These are phyloP conservation scores for Viridothelium virens DNA, from an alignment of 495 filamentous ascomycete species.

Conservation along the genomic window DNA sequence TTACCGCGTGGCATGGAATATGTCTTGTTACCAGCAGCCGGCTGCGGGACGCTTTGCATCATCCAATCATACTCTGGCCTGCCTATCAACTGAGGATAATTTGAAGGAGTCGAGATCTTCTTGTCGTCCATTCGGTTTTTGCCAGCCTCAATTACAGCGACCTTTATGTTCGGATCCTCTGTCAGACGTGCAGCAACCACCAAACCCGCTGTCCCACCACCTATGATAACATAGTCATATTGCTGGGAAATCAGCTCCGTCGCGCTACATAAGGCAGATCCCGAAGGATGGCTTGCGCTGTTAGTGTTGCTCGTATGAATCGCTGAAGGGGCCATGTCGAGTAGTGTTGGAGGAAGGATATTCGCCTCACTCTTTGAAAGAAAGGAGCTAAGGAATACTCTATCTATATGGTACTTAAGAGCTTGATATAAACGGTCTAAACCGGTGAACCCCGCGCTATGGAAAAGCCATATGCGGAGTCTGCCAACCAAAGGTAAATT, in stretches of 20 bases:
- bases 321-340: not conserved
- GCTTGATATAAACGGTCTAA: not conserved
- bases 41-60: constrained; percentile 18
- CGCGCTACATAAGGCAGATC: constrained; percentile 20
- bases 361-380: not conserved
- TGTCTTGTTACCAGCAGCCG: constrained; percentile 14
- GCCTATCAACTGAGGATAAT: constrained; percentile 24
- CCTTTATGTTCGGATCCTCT: constrained; percentile 24
- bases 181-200: constrained; percentile 24
- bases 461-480: not conserved
- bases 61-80: constrained; percentile 26
- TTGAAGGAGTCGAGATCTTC: constrained; percentile 22
- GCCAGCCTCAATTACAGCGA: constrained; percentile 27
- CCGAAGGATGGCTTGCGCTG: constrained; percentile 15
- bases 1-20: constrained; percentile 32
- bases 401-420: not conserved
- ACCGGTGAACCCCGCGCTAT: not conserved
- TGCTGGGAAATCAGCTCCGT: constrained; percentile 19
- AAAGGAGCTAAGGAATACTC: not conserved
- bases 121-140: constrained; percentile 24
- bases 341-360: not conserved
- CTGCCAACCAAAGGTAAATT: not conserved
- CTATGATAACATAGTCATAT: constrained; percentile 26
- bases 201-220: constrained; percentile 28
- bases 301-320: constrained; percentile 9